Percentiles rank a stretch among this genome's conserved stretches.
These are phyloP conservation scores for Zygosaccharomyces sapae DNA, from an alignment of 1,139 yeast genomes.

Conservation along the genomic window DNA sequence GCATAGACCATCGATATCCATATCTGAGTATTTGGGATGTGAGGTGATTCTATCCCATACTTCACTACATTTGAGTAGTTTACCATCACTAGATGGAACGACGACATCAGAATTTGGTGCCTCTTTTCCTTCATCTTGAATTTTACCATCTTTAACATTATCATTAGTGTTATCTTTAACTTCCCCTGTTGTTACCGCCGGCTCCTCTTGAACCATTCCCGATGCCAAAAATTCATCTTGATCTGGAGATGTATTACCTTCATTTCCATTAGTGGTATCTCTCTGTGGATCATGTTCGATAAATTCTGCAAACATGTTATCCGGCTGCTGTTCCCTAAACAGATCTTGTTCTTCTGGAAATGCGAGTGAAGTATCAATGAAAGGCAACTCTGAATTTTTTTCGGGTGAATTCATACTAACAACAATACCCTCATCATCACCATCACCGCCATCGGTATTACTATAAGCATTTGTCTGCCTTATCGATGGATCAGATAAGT, in stretches of 20 bases:
- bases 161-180: conserved; percentile 12
- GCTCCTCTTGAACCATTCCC: conserved; percentile 22
- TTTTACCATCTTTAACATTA: conserved; percentile 4
- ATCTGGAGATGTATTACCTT: not conserved
- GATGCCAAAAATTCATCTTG: conserved; percentile 10
- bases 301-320: conserved; percentile 14
- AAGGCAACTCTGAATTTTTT: conserved; percentile 6
- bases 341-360: conserved; percentile 15
- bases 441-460: not conserved
- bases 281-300: conserved; percentile 12
- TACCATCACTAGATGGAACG: conserved; percentile 50
- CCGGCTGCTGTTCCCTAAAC: conserved; percentile 13
- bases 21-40: conserved; percentile 88
- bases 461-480: conserved; percentile 5
- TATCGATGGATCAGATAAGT: conserved; percentile 4
- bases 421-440: too few relatives aligned
- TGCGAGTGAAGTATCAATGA: conserved; percentile 14
- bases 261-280: conserved; percentile 8
- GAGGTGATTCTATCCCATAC: conserved; percentile 95
- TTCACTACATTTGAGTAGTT: conserved; percentile 71
- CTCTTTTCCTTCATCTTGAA: conserved; percentile 1
- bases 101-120: conserved; percentile 38
- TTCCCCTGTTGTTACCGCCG: conserved; percentile 6
- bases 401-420: not conserved
- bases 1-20: conserved; percentile 92